Conservation (phyloP, 78 protist species). For the Acrasis kona region DNA sequence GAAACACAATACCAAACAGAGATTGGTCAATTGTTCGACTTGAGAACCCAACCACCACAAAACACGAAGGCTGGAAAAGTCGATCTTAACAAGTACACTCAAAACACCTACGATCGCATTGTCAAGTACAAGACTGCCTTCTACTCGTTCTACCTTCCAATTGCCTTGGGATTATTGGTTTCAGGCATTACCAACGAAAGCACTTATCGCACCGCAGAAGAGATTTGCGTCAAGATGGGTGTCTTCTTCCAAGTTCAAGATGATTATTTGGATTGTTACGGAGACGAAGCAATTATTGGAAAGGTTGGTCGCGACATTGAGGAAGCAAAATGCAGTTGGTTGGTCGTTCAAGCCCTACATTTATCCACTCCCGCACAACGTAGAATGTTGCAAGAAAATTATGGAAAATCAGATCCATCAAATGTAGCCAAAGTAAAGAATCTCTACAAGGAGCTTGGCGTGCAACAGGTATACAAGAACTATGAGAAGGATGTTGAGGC, state of each 20-base stretch:
- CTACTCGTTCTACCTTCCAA: conserved; percentile 95
- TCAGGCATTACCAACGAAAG: conserved; percentile 37
- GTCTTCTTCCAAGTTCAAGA: conserved; percentile 91
- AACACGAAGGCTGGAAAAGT: too few species aligned
- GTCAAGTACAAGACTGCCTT: conserved; percentile 94
- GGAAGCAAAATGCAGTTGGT: conserved; percentile 94
- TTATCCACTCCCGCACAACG: conserved; percentile 53
- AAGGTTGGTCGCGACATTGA: conserved; percentile 95
- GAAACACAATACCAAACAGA: conserved; percentile 79
- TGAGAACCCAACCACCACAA: conserved; percentile 62
- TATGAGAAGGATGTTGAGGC: conserved; percentile 28
- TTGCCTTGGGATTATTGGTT: conserved; percentile 73
- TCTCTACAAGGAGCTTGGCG: conserved; percentile 4
- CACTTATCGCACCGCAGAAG: conserved; percentile 41
- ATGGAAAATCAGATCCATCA: conserved; percentile 16
- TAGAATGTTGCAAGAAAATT: conserved; percentile 42
- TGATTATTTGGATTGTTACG: conserved; percentile 95
- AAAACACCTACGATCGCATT: conserved; percentile 62
- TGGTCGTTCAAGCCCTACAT: conserved; percentile 60
- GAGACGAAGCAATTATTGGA: conserved; percentile 84
- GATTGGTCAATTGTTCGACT: conserved; percentile 88
- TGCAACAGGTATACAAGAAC: conserved; percentile 3
- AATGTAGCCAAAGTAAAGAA: conserved; percentile 6
- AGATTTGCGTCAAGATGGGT: conserved; percentile 79
- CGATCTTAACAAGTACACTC: conserved; percentile 42